phyloP scores from a whole-genome alignment of 805 yeast species.

The Pichia thaimueangensis region DNA sequence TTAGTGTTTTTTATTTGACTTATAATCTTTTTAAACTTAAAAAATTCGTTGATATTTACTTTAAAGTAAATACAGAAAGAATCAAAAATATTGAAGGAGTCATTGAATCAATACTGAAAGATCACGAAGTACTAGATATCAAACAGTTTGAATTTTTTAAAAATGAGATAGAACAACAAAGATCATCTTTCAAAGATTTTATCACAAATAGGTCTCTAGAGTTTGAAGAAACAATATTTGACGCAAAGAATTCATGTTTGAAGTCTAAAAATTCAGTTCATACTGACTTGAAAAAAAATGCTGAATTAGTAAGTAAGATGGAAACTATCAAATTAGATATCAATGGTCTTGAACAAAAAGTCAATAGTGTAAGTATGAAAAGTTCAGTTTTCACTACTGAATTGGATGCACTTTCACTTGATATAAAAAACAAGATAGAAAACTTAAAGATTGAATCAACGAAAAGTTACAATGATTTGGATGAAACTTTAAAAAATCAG shows the following conservation, averaged over 20 bases:
- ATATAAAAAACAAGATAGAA: constrained; percentile 3
- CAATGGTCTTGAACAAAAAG: not conserved
- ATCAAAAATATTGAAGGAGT: constrained; percentile 10
- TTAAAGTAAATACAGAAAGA: not conserved
- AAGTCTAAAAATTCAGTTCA: constrained; percentile 6
- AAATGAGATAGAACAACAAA: constrained; percentile 8
- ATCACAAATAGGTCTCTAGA: constrained; percentile 6
- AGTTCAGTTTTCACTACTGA: not conserved
- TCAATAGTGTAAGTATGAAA: not conserved
- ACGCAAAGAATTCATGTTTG: constrained; percentile 2
- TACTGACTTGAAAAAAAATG: constrained; percentile 1
- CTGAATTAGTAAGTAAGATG: not conserved
- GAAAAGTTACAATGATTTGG: constrained; percentile 5
- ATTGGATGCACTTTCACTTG: not conserved
- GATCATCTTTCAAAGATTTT: constrained; percentile 1
- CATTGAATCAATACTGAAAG: constrained; percentile 12
- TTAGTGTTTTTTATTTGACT: not conserved
- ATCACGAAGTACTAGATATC: constrained; percentile 2
- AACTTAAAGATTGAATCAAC: not conserved
- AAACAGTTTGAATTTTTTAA: constrained; percentile 5
- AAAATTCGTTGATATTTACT: not conserved
- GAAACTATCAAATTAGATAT: not conserved
- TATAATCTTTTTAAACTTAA: not conserved
- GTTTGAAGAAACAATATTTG: constrained; percentile 5
- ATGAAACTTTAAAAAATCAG: constrained; percentile 14